Evolutionary conservation across 2,329 filamentous ascomycete species (phyloP), one percentile per base, ranked within the genome.

Genomic region (Neurospora crassa): DNA sequence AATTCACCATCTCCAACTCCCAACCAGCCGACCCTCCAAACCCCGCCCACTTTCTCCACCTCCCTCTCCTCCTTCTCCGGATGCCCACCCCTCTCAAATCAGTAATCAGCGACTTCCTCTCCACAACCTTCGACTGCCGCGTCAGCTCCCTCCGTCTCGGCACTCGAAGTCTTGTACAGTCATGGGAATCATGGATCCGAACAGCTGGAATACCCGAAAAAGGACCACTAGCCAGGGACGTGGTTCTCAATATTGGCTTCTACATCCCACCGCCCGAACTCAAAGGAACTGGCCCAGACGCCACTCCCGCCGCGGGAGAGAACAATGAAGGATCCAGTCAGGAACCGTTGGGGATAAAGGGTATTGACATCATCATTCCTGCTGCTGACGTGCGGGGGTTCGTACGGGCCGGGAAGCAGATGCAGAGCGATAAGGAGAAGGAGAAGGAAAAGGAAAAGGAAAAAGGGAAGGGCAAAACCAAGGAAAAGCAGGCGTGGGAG

Each of bases 71-170:
- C 2, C 79, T 89, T 0, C 77, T 88, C 40, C 83, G 86, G 34
- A 88, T 89, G 85, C 87, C 87, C 0, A 79, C 83, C 4, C 78
- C 85, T 2, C 79, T 89, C 0, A 87, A 86, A 74, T 72, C 79
- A 2, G 79, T 85, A 24, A 74, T 89, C 0, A 72, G 81, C n/a
- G 82, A 84, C 29, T 89, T 88, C 77, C 78, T 89, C 12, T 80
- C 83, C 3, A 82, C 78, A 59, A 83, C 83, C 0, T 89, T 89
- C 73, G 87, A 89, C 78, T 88, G 86, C 73, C 86, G 85, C 40
- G 82, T 88, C 67, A 84, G 81, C 70, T 79, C 84, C 4, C 78
- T 89, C 59, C 80, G 80, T 0, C 77, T 89, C 2, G 84, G 85
- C 6, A 87, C 86, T 7, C 81, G 81, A 67, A 86, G 84, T 1